A percentile compares a stretch with the other conserved stretches of the same genome.
phyloP scores from a whole-genome alignment of 345 rosid genomes.

The Salix udensis region DNA sequence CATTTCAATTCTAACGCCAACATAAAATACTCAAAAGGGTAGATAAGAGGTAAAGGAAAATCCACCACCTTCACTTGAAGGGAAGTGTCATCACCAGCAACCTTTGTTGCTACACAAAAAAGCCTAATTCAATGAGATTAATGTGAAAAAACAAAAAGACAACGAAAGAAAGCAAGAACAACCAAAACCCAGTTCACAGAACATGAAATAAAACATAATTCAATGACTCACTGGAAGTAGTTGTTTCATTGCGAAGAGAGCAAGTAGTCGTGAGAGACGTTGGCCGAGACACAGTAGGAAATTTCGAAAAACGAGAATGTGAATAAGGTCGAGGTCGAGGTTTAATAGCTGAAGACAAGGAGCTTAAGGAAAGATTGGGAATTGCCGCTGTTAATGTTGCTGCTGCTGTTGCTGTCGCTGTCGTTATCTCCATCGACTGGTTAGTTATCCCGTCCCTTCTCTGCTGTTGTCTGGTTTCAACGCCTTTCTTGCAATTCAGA shows the following conservation, averaged over 20 bases:
- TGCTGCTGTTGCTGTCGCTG: neutral
- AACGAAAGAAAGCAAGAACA: neutral
- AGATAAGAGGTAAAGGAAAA: neutral
- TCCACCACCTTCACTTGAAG: slow-evolving; percentile 45
- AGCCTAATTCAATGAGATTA: neutral
- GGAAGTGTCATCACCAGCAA: slow-evolving; percentile 27
- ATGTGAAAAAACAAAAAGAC: neutral
- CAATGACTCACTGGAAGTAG: slow-evolving; percentile 28
- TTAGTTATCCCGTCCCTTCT: neutral
- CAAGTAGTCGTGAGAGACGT: slow-evolving; percentile 17
- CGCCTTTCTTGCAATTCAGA: neutral
- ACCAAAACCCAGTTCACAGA: neutral
- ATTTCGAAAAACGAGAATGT: slow-evolving; percentile 10
- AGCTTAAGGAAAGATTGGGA: slow-evolving; percentile 6
- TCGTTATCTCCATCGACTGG: slow-evolving; percentile 6
- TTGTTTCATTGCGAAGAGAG: slow-evolving; percentile 30
- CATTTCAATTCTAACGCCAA: slow-evolving; percentile 12
- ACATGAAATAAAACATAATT: neutral
- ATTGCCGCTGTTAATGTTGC: neutral
- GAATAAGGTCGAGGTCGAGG: neutral
- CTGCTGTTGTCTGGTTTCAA: neutral
- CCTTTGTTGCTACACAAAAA: slow-evolving; percentile 17
- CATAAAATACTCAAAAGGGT: neutral
- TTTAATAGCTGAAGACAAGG: neutral
- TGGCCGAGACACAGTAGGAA: neutral